Evolutionary conservation across 352 stramenopile genomes (phyloP).

Genomic region (Phytophthora crassamura): DNA sequence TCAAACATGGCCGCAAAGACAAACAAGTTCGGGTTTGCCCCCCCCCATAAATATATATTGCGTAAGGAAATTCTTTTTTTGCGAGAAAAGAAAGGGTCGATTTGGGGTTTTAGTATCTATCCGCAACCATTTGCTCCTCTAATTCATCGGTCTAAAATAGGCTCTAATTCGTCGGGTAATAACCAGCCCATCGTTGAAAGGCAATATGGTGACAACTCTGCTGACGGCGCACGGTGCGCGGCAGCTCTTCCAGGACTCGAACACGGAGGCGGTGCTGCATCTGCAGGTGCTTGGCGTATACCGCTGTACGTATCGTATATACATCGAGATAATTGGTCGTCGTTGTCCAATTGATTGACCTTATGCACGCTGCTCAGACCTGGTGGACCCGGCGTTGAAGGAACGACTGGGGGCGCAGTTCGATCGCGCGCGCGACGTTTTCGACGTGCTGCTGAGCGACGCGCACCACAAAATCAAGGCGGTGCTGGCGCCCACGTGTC

Average conservation of each 20-base stretch:
- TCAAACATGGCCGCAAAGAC: no score
- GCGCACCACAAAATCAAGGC: conserved; percentile 60
- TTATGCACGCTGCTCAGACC: conserved; percentile 35
- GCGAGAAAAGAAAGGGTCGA: no score
- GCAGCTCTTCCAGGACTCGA: conserved; percentile 29
- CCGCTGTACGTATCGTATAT: conserved; percentile 48
- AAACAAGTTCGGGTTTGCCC: no score
- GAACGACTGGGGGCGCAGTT: conserved; percentile 36
- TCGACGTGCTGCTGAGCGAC: conserved; percentile 75
- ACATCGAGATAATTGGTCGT: not conserved
- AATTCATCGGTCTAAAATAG: no score
- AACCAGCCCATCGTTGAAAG: no score
- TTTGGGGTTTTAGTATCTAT: no score
- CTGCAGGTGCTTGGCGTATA: conserved; percentile 66
- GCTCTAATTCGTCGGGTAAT: no score
- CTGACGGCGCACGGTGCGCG: conserved; percentile 52
- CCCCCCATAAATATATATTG: no score
- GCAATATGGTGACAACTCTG: not conserved
- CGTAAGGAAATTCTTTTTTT: no score
- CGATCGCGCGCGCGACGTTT: conserved; percentile 43
- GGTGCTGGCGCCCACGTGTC: conserved; percentile 43
- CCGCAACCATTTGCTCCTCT: no score
- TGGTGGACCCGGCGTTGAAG: conserved; percentile 53
- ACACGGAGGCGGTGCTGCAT: conserved; percentile 7
- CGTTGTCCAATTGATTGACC: not conserved